Base-by-base conservation (phyloP, 768 basidiomycete genomes). In the Cyclocybe cylindracea region DNA sequence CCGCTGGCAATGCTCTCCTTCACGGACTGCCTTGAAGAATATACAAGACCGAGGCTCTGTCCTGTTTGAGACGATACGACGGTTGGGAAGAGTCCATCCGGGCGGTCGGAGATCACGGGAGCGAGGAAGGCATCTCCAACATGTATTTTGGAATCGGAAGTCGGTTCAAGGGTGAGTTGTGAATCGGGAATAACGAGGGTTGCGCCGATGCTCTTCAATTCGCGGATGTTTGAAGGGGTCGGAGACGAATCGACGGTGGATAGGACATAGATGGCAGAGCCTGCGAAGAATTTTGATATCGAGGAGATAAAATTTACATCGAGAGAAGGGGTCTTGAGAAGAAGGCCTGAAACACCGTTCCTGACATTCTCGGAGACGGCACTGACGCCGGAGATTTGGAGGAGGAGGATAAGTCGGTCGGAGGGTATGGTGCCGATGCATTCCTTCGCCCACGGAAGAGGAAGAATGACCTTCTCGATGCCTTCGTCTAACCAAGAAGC, bases 21-120 rank as follows among this genome's bases (percentile, higher is more conserved):
- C 60, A 98, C 78, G 4, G 94, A 96, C 59, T 89, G 86, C 46
- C 68, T 61, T 16, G 96, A 98, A 9, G 97, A 98, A 73, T 99
- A 99, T 34, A 98, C 97, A 49, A 99, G 82, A 13, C 97, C 97
- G 11, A 98, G 83, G 5, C 86, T 78, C 57, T 85, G 84, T 19
- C 88, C 87, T 16, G 83, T 83, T 55, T 89, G 80, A 1, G 89
- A 86, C 10, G 92, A 87, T 32, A 98, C 88, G 45, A 98, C 78
- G 7, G 97, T 99, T 0, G 95, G 91, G 71, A 92, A 94, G 37
- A 99, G 82, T 33, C 91, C 93, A 67, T 98, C 97, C 0, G 85
- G 77, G 44, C 97, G 85, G 68, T 99, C 96, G 1, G 94, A 92
- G 16, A 78, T 69, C 44, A 97, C 69, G 3, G 87, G 80, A 1